Conservation (phyloP, 371 early-diverging fungal species). For the Rhizomucor miehei region DNA sequence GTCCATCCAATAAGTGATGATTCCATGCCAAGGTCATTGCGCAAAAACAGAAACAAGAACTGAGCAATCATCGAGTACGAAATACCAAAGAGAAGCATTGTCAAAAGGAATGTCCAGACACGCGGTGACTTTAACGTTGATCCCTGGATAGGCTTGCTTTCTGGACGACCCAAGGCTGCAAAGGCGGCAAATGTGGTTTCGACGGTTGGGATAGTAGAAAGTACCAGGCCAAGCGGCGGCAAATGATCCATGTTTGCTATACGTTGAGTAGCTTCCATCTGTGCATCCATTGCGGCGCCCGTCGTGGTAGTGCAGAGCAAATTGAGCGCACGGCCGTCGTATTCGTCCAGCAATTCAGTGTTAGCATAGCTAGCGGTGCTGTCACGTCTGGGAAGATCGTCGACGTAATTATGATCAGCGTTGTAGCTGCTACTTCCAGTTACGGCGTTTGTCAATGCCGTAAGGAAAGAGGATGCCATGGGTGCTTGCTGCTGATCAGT, state of each 20-base stretch:
- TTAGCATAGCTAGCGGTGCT: slow-evolving; percentile 40
- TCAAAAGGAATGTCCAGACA: slow-evolving; percentile 33
- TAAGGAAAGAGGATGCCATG: slow-evolving; percentile 8
- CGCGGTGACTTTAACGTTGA: slow-evolving; percentile 18
- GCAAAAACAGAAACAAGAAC: slow-evolving; percentile 35
- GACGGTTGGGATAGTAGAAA: slow-evolving; percentile 42
- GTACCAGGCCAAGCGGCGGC: slow-evolving; percentile 41
- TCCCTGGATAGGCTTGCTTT: slow-evolving; percentile 17
- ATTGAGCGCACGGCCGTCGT: slow-evolving; percentile 9
- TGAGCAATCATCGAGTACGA: slow-evolving; percentile 43
- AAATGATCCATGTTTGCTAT: slow-evolving; percentile 25
- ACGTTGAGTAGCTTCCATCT: slow-evolving; percentile 23
- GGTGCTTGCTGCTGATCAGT: not conserved
- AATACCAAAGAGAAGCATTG: slow-evolving; percentile 34
- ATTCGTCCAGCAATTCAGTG: slow-evolving; percentile 21
- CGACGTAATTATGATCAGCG: slow-evolving; percentile 5
- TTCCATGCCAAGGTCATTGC: slow-evolving; percentile 29
- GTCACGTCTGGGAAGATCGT: slow-evolving; percentile 15
- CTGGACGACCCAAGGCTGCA: slow-evolving; percentile 19
- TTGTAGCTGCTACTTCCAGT: slow-evolving; percentile 6
- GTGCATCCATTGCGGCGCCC: slow-evolving; percentile 30
- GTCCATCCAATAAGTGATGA: slow-evolving; percentile 39
- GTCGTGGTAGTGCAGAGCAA: slow-evolving; percentile 19
- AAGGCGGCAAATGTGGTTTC: slow-evolving; percentile 43
- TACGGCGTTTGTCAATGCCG: slow-evolving; percentile 7